phyloP scores from a whole-genome alignment of 441 rosid genomes.

The Populus hybrid region DNA sequence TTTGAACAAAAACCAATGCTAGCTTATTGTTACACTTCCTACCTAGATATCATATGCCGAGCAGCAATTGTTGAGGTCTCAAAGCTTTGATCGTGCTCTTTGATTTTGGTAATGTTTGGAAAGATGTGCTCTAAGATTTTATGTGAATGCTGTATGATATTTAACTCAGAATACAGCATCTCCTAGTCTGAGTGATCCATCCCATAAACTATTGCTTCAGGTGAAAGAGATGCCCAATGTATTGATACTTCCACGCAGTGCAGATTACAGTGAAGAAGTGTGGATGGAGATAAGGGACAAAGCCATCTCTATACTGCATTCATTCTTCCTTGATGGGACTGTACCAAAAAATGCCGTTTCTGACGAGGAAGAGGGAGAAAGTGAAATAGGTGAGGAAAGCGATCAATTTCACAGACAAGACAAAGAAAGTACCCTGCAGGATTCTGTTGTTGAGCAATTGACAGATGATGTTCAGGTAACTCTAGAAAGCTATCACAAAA shows the following conservation, averaged over 20 bases:
- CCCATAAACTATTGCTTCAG: slow-evolving; percentile 37
- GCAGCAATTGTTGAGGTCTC: neutral
- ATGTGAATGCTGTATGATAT: neutral
- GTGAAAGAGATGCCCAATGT: slow-evolving; percentile 99
- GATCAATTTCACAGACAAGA: slow-evolving; percentile 36
- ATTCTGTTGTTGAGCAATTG: slow-evolving; percentile 45
- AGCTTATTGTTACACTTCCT: neutral
- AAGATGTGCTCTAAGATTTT: neutral
- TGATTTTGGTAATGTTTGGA: neutral
- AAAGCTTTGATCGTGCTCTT: neutral
- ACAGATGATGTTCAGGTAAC: slow-evolving; percentile 46
- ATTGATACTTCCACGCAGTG: slow-evolving; percentile 92
- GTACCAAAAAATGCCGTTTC: slow-evolving; percentile 68
- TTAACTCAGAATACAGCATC: neutral
- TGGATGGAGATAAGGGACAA: slow-evolving; percentile 98
- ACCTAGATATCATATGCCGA: neutral
- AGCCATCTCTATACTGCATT: slow-evolving; percentile 75
- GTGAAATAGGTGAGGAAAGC: slow-evolving; percentile 53
- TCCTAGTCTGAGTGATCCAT: slow-evolving; percentile 8
- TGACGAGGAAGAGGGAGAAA: slow-evolving; percentile 73
- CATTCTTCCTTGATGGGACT: slow-evolving; percentile 74
- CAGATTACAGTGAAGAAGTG: slow-evolving; percentile 98
- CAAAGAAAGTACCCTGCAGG: slow-evolving; percentile 42
- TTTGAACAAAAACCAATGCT: neutral
- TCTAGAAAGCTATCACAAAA: slow-evolving; percentile 49